These are phyloP conservation scores for Bombardia bombarda DNA, from an alignment of 495 filamentous ascomycete genomes.

Conservation along the genomic window DNA sequence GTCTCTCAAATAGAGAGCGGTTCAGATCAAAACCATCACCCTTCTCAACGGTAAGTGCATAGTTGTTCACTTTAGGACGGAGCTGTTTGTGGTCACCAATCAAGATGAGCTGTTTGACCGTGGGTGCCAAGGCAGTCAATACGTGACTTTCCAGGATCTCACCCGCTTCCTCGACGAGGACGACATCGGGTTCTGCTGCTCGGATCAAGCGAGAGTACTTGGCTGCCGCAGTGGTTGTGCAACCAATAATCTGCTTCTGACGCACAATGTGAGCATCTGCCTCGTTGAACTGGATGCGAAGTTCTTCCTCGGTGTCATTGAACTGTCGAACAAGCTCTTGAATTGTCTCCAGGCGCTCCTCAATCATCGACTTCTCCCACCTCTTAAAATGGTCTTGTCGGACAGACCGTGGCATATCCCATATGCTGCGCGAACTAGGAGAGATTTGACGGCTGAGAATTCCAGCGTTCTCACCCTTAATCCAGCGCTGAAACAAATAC, in stretches of 20 bases:
- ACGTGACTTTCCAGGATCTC: slow-evolving; percentile 70
- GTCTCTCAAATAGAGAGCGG: slow-evolving; percentile 61
- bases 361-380: slow-evolving; percentile 45
- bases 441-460: slow-evolving; percentile 25
- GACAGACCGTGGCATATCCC: slow-evolving; percentile 38
- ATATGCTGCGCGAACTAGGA: slow-evolving; percentile 29
- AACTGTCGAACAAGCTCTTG: slow-evolving; percentile 26
- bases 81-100: slow-evolving; percentile 79
- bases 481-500: slow-evolving; percentile 55
- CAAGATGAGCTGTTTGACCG: slow-evolving; percentile 59
- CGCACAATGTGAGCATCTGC: slow-evolving; percentile 38
- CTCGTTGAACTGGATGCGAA: slow-evolving; percentile 37
- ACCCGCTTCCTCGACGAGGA: slow-evolving; percentile 72
- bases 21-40: slow-evolving; percentile 66
- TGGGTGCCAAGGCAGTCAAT: slow-evolving; percentile 50
- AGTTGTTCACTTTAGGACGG: slow-evolving; percentile 61
- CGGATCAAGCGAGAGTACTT: slow-evolving; percentile 49
- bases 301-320: slow-evolving; percentile 31
- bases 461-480: slow-evolving; percentile 38
- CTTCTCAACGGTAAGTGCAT: slow-evolving; percentile 55
- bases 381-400: slow-evolving; percentile 25
- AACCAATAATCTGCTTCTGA: slow-evolving; percentile 58
- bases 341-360: slow-evolving; percentile 41
- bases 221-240: slow-evolving; percentile 69
- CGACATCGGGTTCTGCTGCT: slow-evolving; percentile 41